Percentiles rank a stretch among this genome's conserved stretches.
Evolutionary conservation across 139 green algal species (phyloP).

Genomic region (Coccomyxa sp.): DNA sequence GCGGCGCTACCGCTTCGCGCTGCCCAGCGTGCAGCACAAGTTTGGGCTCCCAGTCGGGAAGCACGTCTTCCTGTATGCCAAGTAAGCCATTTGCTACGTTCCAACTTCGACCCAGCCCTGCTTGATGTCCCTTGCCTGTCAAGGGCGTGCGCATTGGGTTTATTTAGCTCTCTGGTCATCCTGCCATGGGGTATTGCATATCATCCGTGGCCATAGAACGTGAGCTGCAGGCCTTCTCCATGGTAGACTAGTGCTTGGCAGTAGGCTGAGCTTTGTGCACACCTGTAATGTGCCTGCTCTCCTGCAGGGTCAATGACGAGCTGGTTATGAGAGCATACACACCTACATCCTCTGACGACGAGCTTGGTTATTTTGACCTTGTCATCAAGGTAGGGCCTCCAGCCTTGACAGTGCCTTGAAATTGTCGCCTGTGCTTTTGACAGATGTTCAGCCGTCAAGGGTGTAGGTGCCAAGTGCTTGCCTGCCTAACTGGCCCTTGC

Average conservation of each 20-base stretch:
- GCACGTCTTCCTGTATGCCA: constrained; percentile 92
- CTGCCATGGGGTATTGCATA: no score
- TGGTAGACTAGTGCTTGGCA: no score
- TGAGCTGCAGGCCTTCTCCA: no score
- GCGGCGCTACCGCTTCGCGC: constrained; percentile 87
- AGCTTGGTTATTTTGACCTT: constrained; percentile 92
- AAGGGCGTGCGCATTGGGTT: neutral
- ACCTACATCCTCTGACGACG: constrained; percentile 76
- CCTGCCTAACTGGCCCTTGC: no score
- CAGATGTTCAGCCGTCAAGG: no score
- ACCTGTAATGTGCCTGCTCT: neutral
- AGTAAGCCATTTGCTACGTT: constrained; percentile 7
- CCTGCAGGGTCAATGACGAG: constrained; percentile 57
- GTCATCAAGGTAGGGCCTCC: constrained; percentile 94
- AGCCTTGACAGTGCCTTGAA: no score
- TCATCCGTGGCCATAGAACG: no score
- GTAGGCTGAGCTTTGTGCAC: neutral
- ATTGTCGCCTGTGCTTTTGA: no score
- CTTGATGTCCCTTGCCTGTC: neutral
- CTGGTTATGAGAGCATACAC: constrained; percentile 96
- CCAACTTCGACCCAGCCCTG: no score
- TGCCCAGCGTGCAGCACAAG: constrained; percentile 80
- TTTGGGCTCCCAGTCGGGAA: constrained; percentile 91
- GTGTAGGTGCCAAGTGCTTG: no score
- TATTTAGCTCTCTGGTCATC: no score